Evolutionary conservation across 805 yeast species (phyloP).

Genomic region (Ogataea ramenticola): DNA sequence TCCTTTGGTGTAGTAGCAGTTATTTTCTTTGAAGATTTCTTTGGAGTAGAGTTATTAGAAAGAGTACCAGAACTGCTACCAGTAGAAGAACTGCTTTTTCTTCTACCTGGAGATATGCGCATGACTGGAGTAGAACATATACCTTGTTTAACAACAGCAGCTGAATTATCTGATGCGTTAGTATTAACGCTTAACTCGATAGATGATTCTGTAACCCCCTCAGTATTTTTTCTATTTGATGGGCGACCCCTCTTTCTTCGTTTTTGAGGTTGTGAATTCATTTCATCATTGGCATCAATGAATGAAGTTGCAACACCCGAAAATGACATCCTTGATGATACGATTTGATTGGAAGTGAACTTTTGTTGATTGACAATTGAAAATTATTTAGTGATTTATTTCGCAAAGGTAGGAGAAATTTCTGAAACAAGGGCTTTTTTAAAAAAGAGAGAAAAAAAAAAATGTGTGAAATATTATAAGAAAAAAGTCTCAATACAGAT

Average conservation of each 20-base stretch:
- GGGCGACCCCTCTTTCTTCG: slow-evolving; percentile 25
- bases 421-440: too few relatives aligned
- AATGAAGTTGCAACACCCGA: too few relatives aligned
- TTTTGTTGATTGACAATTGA: too few relatives aligned
- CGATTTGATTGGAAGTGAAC: background rate
- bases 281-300: slow-evolving; percentile 7
- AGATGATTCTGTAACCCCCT: slow-evolving; percentile 20
- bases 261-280: slow-evolving; percentile 6
- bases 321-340: background rate
- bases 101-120: slow-evolving; percentile 22
- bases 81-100: slow-evolving; percentile 7
- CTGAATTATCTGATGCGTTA: slow-evolving; percentile 20
- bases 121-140: slow-evolving; percentile 25
- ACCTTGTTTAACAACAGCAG: slow-evolving; percentile 22
- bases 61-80: slow-evolving; percentile 6
- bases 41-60: slow-evolving; percentile 8
- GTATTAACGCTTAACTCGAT: slow-evolving; percentile 13
- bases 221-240: slow-evolving; percentile 15
- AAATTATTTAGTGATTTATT: too few relatives aligned
- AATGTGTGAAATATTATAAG: too few relatives aligned
- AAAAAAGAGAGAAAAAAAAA: too few relatives aligned
- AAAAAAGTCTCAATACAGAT: too few relatives aligned
- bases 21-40: slow-evolving; percentile 1
- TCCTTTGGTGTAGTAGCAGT: background rate
- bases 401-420: too few relatives aligned